These are phyloP conservation scores for Sabuloglossum arenarium DNA, from an alignment of 495 filamentous ascomycete genomes.

Conservation along the genomic window DNA sequence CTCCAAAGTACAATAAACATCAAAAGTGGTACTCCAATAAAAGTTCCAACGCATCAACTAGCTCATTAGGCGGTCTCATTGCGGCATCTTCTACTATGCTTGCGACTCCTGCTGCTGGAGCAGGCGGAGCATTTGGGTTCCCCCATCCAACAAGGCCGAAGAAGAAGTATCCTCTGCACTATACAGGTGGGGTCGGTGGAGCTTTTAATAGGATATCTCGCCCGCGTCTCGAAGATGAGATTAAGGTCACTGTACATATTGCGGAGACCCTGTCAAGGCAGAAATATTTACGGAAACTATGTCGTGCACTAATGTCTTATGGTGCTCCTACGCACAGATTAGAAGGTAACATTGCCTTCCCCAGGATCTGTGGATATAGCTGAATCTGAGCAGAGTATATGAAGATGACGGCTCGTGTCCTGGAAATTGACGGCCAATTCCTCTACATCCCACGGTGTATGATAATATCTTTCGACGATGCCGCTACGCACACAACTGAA, in stretches of 20 bases:
- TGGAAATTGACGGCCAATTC: constrained; percentile 83
- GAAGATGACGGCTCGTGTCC: constrained; percentile 70
- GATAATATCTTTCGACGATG: constrained; percentile 89
- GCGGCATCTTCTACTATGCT: constrained; percentile 31
- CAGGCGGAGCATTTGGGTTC: not conserved
- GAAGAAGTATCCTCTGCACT: not conserved
- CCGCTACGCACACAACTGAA: constrained; percentile 74
- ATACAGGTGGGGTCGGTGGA: not conserved
- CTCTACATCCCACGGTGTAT: constrained; percentile 87
- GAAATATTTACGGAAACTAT: constrained; percentile 65
- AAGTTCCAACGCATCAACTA: constrained; percentile 12
- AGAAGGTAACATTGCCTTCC: constrained; percentile 13
- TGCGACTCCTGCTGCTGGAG: constrained; percentile 21
- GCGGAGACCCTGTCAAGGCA: constrained; percentile 69
- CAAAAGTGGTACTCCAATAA: constrained; percentile 38
- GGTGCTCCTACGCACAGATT: constrained; percentile 27
- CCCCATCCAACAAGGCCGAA: not conserved
- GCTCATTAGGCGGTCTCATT: constrained; percentile 30
- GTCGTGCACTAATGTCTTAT: constrained; percentile 56
- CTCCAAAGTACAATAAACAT: constrained; percentile 33
- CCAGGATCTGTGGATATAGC: not conserved
- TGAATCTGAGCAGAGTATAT: constrained; percentile 41
- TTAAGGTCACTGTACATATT: constrained; percentile 72
- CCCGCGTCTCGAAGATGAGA: constrained; percentile 33
- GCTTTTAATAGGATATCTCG: not conserved